phyloP scores from a whole-genome alignment of 2,329 filamentous ascomycete species.

The Basipetospora chlamydospora region DNA sequence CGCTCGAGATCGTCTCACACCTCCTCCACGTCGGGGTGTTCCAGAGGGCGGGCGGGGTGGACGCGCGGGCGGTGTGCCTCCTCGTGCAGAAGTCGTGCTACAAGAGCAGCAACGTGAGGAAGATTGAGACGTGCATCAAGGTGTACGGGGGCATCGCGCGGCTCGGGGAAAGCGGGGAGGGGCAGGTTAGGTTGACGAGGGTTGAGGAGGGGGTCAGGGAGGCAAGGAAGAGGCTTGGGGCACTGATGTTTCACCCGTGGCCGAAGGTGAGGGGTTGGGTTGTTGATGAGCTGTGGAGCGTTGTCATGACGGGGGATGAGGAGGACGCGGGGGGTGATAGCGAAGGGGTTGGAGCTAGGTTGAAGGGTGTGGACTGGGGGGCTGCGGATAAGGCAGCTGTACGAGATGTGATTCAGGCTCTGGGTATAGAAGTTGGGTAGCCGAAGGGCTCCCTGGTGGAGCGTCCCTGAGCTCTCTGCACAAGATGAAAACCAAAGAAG shows the following conservation, averaged over 20 bases:
- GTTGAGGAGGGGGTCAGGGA: slow-evolving; percentile 22
- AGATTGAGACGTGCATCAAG: slow-evolving; percentile 65
- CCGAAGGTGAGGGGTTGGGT: slow-evolving; percentile 52
- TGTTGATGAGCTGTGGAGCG: slow-evolving; percentile 44
- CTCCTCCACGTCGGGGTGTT: slow-evolving; percentile 50
- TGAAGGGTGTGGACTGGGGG: slow-evolving; percentile 44
- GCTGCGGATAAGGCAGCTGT: slow-evolving; percentile 33
- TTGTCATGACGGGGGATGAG: no score
- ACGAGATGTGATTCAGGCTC: slow-evolving; percentile 24
- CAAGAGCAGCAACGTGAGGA: slow-evolving; percentile 68
- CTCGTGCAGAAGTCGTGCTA: slow-evolving; percentile 66
- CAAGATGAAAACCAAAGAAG: no score
- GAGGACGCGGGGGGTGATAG: slow-evolving; percentile 14
- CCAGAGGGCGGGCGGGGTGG: slow-evolving; percentile 22
- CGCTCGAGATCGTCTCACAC: slow-evolving; percentile 64
- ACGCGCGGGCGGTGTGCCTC: slow-evolving; percentile 47
- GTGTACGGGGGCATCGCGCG: slow-evolving; percentile 59
- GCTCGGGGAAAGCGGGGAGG: slow-evolving; percentile 10
- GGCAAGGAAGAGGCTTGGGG: slow-evolving; percentile 54
- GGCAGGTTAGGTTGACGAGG: slow-evolving; percentile 6
- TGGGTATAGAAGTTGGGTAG: slow-evolving; percentile 21
- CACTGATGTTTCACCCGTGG: slow-evolving; percentile 69
- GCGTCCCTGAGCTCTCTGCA: no score
- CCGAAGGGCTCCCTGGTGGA: neutral
- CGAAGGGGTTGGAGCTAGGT: slow-evolving; percentile 13